Evolutionary conservation across 495 filamentous ascomycete genomes (phyloP).

Genomic region (Bathelium albidoporum): DNA sequence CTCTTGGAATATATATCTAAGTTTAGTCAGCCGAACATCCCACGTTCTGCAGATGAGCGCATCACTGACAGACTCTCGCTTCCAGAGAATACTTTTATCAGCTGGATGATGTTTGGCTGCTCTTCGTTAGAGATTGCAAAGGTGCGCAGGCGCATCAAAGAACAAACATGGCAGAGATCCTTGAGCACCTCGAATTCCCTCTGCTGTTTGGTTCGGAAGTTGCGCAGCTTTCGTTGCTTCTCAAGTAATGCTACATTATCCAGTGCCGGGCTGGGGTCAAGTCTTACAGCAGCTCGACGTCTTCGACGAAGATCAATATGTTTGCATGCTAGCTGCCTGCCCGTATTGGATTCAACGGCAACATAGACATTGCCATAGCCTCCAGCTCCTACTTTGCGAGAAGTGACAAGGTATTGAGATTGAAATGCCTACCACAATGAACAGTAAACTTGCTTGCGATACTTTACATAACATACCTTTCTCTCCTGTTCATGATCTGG

Average conservation of each 20-base stretch:
- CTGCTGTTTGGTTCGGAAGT: conserved; percentile 13
- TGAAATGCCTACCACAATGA: conserved; percentile 20
- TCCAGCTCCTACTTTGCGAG: conserved; percentile 27
- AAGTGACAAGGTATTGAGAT: conserved; percentile 24
- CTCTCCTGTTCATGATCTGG: conserved; percentile 15
- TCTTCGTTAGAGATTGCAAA: not conserved
- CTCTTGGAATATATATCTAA: conserved; percentile 33
- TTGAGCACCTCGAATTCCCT: conserved; percentile 32
- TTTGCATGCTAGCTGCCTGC: conserved; percentile 35
- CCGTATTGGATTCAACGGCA: conserved; percentile 21
- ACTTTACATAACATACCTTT: conserved; percentile 10
- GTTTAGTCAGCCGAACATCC: not conserved
- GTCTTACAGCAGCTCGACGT: not conserved
- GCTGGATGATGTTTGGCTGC: conserved; percentile 39
- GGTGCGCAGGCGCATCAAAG: not conserved
- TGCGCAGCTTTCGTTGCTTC: conserved; percentile 5
- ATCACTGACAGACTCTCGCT: conserved; percentile 23
- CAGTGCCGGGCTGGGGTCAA: not conserved
- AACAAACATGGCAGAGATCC: conserved; percentile 31
- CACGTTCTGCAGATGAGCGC: not conserved
- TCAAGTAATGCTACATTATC: not conserved
- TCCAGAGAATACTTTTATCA: conserved; percentile 35
- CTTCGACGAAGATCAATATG: conserved; percentile 23
- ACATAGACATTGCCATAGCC: conserved; percentile 29
- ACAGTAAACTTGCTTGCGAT: no score